Percentiles rank a stretch among this genome's conserved stretches.
phyloP scores from a whole-genome alignment of 2,329 filamentous ascomycete species.

The Fusarium aywerte region DNA sequence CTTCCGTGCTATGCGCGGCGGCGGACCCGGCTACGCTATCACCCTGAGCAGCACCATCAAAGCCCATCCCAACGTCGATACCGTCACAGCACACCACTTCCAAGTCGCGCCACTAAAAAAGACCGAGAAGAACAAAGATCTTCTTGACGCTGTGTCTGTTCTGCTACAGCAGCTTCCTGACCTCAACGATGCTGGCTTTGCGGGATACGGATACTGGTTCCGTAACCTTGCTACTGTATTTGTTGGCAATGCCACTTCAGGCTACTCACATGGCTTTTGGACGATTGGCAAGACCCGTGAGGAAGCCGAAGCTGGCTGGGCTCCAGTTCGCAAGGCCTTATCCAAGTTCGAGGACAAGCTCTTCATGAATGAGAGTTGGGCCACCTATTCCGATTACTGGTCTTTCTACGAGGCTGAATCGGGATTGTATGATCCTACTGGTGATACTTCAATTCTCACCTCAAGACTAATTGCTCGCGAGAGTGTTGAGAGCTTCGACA shows the following conservation, averaged over 20 bases:
- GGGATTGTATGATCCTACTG: slow-evolving; percentile 9
- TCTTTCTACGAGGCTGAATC: slow-evolving; percentile 26
- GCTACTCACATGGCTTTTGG: slow-evolving; percentile 27
- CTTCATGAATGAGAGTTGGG: slow-evolving; percentile 28
- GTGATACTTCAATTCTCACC: slow-evolving; percentile 15
- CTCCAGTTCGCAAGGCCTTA: slow-evolving; percentile 4
- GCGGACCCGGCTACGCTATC: slow-evolving; percentile 25
- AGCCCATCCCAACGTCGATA: slow-evolving; percentile 20
- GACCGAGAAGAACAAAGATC: slow-evolving; percentile 17
- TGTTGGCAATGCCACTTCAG: slow-evolving; percentile 28
- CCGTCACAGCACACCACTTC: slow-evolving; percentile 17
- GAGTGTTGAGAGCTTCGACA: not conserved
- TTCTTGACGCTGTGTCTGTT: slow-evolving; percentile 13
- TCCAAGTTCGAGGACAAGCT: slow-evolving; percentile 22
- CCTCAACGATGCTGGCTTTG: slow-evolving; percentile 33
- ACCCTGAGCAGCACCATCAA: slow-evolving; percentile 33
- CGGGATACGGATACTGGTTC: slow-evolving; percentile 34
- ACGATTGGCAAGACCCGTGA: not conserved
- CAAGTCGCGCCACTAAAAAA: slow-evolving; percentile 18
- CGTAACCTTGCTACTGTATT: slow-evolving; percentile 18
- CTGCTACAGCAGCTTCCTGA: slow-evolving; percentile 17
- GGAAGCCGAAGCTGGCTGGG: slow-evolving; percentile 24
- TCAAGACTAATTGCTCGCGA: slow-evolving; percentile 21
- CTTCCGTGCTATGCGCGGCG: slow-evolving; percentile 27
- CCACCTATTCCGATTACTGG: slow-evolving; percentile 29